Base-by-base conservation (phyloP, 805 yeast genomes). In the Candida endomychidarum region DNA sequence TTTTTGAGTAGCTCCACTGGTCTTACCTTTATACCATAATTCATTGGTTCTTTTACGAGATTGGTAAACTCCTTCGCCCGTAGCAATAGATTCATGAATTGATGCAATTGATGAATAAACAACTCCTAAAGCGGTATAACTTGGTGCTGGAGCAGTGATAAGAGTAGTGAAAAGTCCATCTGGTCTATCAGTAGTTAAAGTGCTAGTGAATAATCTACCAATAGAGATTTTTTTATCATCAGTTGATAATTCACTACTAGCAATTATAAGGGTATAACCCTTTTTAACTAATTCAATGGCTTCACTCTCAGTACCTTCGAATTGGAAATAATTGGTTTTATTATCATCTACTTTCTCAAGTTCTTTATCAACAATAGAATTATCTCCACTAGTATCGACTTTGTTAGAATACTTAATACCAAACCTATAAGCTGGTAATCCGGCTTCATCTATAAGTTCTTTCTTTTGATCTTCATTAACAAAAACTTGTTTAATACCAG, bases 1-100 rank as follows among this genome's bases (percentile, higher is more conserved):
- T 50, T 73, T 72, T 66, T 93, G 99, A 1, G 95, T 86, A 38
- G 96, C 95, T 15, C 99, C 99, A n/a, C 96, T 85, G 2, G 96
- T 86, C 41, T 84, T 83, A 21, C 99, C 99, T 62, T 93, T 93
- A 61, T 82, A 85, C 99, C 99, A 93, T 43, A 93, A 74, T 31
- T 95, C 98, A 46, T 87, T 81, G 15, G 56, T 54, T 38, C 75
- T 64, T 54, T 84, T 81, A 53, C 99, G 82, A 7, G 96, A 87
- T 62, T 85, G 96, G 64, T 93, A 93, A 2, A 93, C 96, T 42
- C 99, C 99, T 8, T 86, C 80, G 36, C 78, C 75, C 16, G 86
- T 83, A 45, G 78, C 78, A 50, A 93, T 77, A 9, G 98, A 93
- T 53, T 85, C 90, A 31, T 75, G 65, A 53, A 93, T 80, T 23